A percentile compares a stretch with the other conserved stretches of the same genome.
phyloP scores from a whole-genome alignment of 2,329 filamentous ascomycete genomes.

The Chaetomiaceae sp. region DNA sequence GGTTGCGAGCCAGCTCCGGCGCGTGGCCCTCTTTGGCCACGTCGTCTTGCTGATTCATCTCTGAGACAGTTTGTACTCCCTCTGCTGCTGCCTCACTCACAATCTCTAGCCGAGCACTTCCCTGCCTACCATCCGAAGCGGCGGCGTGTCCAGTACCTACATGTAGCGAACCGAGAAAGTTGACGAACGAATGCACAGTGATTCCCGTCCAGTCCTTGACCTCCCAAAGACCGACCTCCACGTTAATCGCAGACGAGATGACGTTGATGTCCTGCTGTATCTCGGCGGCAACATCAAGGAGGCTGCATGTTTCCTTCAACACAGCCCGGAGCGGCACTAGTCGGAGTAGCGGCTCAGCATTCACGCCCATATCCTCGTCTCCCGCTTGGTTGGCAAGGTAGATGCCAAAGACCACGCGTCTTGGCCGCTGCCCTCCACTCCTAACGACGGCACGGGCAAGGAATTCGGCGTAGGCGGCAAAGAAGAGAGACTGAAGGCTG shows the following conservation, averaged over 20 bases:
- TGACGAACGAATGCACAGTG: constrained; percentile 66
- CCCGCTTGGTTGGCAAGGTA: constrained; percentile 74
- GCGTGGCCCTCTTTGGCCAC: not conserved
- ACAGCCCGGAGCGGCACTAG: constrained; percentile 65
- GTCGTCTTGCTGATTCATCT: not conserved
- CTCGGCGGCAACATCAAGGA: constrained; percentile 47
- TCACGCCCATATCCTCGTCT: constrained; percentile 39
- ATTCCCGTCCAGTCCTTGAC: constrained; percentile 70
- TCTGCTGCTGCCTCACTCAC: not conserved
- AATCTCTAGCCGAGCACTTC: not conserved
- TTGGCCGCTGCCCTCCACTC: not conserved
- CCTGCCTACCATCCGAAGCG: not conserved
- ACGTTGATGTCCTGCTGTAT: constrained; percentile 63
- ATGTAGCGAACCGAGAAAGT: constrained; percentile 59
- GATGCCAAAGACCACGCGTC: constrained; percentile 61
- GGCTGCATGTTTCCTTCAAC: constrained; percentile 9
- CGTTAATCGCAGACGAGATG: constrained; percentile 52
- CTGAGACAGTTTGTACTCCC: not conserved
- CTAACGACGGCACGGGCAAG: constrained; percentile 22
- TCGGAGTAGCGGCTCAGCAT: constrained; percentile 66
- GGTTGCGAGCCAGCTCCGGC: constrained; percentile 21
- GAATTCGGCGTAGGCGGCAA: constrained; percentile 60
- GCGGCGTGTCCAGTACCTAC: no score
- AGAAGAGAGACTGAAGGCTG: constrained; percentile 66
- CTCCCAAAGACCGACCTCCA: constrained; percentile 60